Conservation (phyloP, 208 protist species). For the Leishmania martiniquensis region DNA sequence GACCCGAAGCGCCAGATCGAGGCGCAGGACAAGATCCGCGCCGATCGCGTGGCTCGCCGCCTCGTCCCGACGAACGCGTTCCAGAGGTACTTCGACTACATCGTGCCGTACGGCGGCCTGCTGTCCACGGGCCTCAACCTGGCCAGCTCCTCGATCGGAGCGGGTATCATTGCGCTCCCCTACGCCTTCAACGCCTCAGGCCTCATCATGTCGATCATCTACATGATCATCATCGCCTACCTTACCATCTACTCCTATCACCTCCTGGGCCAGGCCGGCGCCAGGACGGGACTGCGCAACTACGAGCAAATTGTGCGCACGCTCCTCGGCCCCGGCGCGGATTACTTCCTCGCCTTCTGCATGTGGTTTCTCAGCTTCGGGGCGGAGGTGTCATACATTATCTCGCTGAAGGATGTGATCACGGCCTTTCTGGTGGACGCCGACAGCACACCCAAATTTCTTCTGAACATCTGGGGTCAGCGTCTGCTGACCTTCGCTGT, state of each 20-base stretch:
- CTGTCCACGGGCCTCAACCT: constrained; percentile 60
- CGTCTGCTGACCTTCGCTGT: constrained; percentile 55
- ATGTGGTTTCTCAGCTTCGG: constrained; percentile 66
- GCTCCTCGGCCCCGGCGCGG: constrained; percentile 49
- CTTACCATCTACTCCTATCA: constrained; percentile 65
- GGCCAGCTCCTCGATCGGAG: constrained; percentile 49
- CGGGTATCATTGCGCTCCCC: constrained; percentile 61
- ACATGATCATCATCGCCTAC: constrained; percentile 34
- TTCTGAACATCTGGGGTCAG: constrained; percentile 30
- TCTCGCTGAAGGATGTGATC: constrained; percentile 68
- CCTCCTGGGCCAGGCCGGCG: constrained; percentile 36
- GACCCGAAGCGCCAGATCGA: constrained; percentile 7
- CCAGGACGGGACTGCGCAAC: constrained; percentile 40
- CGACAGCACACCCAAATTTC: constrained; percentile 31
- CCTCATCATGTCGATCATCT: constrained; percentile 40
- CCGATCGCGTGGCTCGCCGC: constrained; percentile 26
- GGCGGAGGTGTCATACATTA: constrained; percentile 73
- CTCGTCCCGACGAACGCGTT: constrained; percentile 34
- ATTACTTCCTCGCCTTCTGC: constrained; percentile 61
- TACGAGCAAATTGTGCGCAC: constrained; percentile 52
- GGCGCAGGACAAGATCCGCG: neutral
- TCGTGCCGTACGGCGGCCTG: constrained; percentile 63
- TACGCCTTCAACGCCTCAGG: constrained; percentile 58
- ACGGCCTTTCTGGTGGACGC: constrained; percentile 48
- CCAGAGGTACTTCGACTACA: constrained; percentile 36